Evolutionary conservation across 352 stramenopile species (phyloP), one percentile per base, ranked within the genome.

Genomic region (Globisporangium ultimum): DNA sequence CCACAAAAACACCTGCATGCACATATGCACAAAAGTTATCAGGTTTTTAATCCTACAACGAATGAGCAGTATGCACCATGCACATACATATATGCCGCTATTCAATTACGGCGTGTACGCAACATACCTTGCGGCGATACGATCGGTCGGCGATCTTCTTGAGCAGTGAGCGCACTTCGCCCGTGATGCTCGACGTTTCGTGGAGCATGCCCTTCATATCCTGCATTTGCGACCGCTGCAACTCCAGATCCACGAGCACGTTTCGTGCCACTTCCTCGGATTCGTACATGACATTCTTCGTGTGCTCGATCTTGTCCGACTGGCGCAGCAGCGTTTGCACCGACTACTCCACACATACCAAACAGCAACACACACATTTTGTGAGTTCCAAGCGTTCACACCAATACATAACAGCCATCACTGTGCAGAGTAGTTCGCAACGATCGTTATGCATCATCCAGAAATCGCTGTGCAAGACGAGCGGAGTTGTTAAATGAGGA

Each of bases 201-300:
- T 72, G 66, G 14, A 93, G 78, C 80, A 91, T 90, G 21, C 70
- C 80, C 55, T 91, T 89, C 76, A 87, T 90, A 56, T 91, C 84
- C 53, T 89, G 72, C 12, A 93, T 70, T 68, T 93, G 84, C 52
- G 72, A 81, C 52, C 81, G 81, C 60, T 93, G 84, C 43, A 89
- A 65, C 60, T 93, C 84, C 42, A 93, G 64, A 41, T 93, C 84
- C 56, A 91, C 80, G 48, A 93, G 61, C 21, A 89, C 76, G 34
- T 86, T 76, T 55, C 86, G 87, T 41, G 84, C 84, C 57, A 84
- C 60, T 34, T 87, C 63, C 49, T 93, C 84, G 46, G 81, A 87
- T 57, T 90, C 78, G 48, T 67, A 51, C 60, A 93, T 68, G 22
- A 70, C 76, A 22, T 77, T 74, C 61, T 84, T 84, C 15, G 81